A percentile compares a stretch with the other conserved stretches of the same genome.
phyloP scores from a whole-genome alignment of 2,329 filamentous ascomycete genomes.

The Botrytis hyacinthi region DNA sequence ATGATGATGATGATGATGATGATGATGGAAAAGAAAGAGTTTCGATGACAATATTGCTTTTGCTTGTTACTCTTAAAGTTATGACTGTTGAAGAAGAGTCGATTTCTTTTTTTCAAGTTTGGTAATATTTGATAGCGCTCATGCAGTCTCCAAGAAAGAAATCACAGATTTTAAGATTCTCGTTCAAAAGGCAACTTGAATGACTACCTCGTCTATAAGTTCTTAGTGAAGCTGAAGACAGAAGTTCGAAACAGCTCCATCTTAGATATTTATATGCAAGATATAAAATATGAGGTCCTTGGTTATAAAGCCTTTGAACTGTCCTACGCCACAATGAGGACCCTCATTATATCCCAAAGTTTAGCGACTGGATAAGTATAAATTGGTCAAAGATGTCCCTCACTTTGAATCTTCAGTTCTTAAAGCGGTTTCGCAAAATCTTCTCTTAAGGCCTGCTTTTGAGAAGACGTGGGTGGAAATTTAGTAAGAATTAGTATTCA shows the following conservation, averaged over 20 bases:
- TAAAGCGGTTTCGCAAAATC: no score
- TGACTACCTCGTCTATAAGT: neutral
- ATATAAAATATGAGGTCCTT: neutral
- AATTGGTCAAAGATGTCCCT: neutral
- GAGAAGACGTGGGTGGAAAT: neutral
- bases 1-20: neutral
- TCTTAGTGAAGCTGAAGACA: fast-evolving
- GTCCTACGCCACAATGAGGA: fast-evolving
- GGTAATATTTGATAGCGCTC: no score
- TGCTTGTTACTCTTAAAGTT: neutral
- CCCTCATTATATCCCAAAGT: neutral
- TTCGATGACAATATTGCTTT: neutral
- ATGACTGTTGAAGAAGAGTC: neutral
- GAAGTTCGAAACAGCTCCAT: neutral
- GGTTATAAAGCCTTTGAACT: neutral
- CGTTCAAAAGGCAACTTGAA: no score
- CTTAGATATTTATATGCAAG: fast-evolving
- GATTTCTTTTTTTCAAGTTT: no score
- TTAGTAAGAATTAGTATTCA: neutral
- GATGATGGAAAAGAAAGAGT: neutral
- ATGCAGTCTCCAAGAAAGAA: neutral
- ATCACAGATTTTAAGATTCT: neutral
- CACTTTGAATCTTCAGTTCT: neutral
- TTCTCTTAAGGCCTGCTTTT: no score
- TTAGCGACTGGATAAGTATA: neutral